Percentiles rank a stretch among this genome's conserved stretches.
These are phyloP conservation scores for Colletotrichum sublineola DNA, from an alignment of 2,329 filamentous ascomycete genomes.

Conservation along the genomic window DNA sequence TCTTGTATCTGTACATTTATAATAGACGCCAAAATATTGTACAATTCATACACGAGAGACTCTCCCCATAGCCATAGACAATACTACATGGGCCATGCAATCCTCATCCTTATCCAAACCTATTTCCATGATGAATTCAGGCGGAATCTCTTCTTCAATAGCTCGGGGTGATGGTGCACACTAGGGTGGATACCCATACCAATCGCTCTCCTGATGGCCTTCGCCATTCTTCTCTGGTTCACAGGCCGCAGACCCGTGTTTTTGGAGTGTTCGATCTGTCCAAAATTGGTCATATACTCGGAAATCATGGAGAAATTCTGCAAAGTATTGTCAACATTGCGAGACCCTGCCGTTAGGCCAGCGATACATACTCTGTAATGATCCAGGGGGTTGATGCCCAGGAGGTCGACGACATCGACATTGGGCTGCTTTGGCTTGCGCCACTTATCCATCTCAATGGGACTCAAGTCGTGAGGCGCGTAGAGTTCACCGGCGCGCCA, in stretches of 20 bases:
- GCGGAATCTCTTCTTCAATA: constrained; percentile 66
- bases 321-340: constrained; percentile 12
- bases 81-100: constrained; percentile 1
- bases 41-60: constrained; percentile 43
- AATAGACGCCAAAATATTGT: constrained; percentile 45
- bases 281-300: constrained; percentile 87
- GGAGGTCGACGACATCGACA: constrained; percentile 81
- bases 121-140: constrained; percentile 32
- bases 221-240: constrained; percentile 94
- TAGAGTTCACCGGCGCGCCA: constrained; percentile 90
- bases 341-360: background rate
- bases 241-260: constrained; percentile 85
- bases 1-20: constrained; percentile 44
- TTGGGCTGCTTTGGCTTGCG: constrained; percentile 66
- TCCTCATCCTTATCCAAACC: background rate
- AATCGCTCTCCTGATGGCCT: constrained; percentile 89
- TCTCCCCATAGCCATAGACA: constrained; percentile 9
- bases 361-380: constrained; percentile 83
- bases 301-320: constrained; percentile 95
- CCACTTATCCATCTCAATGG: constrained; percentile 86
- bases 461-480: constrained; percentile 86
- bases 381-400: constrained; percentile 84
- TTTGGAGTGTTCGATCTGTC: constrained; percentile 82
- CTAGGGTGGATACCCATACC: constrained; percentile 93
- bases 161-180: constrained; percentile 88